Conservation (phyloP, 2,329 filamentous ascomycete genomes). For the Byssothecium circinans region DNA sequence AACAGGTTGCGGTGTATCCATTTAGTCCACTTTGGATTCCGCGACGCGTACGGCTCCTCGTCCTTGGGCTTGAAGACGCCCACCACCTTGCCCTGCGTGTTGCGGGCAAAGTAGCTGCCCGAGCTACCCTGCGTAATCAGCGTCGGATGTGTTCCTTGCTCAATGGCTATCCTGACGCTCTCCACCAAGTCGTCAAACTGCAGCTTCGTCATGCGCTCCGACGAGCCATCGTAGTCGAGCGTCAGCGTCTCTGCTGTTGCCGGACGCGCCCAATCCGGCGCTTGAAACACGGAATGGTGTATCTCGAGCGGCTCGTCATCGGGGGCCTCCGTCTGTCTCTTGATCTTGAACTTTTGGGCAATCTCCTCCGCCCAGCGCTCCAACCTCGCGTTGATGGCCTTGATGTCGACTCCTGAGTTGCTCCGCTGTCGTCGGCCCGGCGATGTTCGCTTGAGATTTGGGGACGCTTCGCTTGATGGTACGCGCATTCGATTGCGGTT, state of each 20-base stretch:
- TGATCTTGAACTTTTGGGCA: conserved; percentile 91
- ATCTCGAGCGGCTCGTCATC: conserved; percentile 88
- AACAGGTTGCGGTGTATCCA: conserved; percentile 99
- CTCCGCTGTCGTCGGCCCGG: conserved; percentile 59
- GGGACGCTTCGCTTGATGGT: conserved; percentile 35
- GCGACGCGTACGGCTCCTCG: conserved; percentile 94
- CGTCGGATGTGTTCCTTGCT: conserved; percentile 86
- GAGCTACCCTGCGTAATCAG: conserved; percentile 98
- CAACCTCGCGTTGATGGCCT: conserved; percentile 93
- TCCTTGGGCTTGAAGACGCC: conserved; percentile 99
- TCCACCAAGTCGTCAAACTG: conserved; percentile 89
- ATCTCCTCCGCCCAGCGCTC: conserved; percentile 99
- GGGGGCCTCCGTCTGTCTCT: conserved; percentile 70
- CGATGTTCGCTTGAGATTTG: conserved; percentile 27
- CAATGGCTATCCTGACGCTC: conserved; percentile 86
- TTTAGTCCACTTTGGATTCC: conserved; percentile 99
- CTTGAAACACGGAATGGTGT: conserved; percentile 94
- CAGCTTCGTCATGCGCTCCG: conserved; percentile 70
- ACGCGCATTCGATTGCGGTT: conserved; percentile 49
- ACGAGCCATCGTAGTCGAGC: conserved; percentile 54
- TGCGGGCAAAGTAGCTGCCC: conserved; percentile 95
- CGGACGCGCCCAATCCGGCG: conserved; percentile 83
- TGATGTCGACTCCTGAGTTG: conserved; percentile 92
- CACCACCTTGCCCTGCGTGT: conserved; percentile 88
- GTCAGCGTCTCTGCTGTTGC: conserved; percentile 75